Conservation (phyloP, 805 yeast genomes). For the Saccharomycopsis sp. region DNA sequence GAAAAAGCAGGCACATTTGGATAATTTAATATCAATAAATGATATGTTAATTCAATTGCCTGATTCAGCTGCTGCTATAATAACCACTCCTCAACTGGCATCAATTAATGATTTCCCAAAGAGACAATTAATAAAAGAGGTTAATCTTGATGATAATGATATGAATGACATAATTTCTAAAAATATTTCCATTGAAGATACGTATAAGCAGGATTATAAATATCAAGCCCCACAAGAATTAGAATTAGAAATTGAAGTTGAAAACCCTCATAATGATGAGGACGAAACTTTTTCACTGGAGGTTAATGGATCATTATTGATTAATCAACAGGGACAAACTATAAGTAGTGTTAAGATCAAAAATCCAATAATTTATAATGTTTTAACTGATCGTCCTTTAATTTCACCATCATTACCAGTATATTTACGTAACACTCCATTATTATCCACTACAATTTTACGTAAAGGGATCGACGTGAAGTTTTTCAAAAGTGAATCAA, state of each 20-base stretch:
- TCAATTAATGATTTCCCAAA: slow-evolving; percentile 29
- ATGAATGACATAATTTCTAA: neutral
- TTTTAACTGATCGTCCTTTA: slow-evolving; percentile 84
- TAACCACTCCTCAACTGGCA: slow-evolving; percentile 79
- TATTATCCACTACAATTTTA: slow-evolving; percentile 68
- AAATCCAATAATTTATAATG: slow-evolving; percentile 85
- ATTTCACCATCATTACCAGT: slow-evolving; percentile 89
- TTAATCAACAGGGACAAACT: slow-evolving; percentile 19
- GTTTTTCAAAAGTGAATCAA: slow-evolving; percentile 23
- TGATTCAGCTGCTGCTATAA: slow-evolving; percentile 64
- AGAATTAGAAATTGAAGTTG: slow-evolving; percentile 1
- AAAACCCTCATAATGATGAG: neutral
- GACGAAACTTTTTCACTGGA: too few species aligned
- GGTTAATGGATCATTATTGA: too few species aligned
- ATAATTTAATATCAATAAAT: slow-evolving; percentile 62
- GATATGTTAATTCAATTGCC: slow-evolving; percentile 45
- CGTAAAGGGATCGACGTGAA: slow-evolving; percentile 57
- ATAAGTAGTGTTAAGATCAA: slow-evolving; percentile 33
- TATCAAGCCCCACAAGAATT: neutral
- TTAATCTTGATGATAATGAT: neutral
- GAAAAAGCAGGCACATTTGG: slow-evolving; percentile 48
- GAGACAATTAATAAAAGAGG: slow-evolving; percentile 7
- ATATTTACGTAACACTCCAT: slow-evolving; percentile 47
- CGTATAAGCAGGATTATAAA: slow-evolving; percentile 14
- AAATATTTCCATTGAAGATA: slow-evolving; percentile 11